Conservation (phyloP, 495 filamentous ascomycete genomes). For the Penicillium silybi region DNA sequence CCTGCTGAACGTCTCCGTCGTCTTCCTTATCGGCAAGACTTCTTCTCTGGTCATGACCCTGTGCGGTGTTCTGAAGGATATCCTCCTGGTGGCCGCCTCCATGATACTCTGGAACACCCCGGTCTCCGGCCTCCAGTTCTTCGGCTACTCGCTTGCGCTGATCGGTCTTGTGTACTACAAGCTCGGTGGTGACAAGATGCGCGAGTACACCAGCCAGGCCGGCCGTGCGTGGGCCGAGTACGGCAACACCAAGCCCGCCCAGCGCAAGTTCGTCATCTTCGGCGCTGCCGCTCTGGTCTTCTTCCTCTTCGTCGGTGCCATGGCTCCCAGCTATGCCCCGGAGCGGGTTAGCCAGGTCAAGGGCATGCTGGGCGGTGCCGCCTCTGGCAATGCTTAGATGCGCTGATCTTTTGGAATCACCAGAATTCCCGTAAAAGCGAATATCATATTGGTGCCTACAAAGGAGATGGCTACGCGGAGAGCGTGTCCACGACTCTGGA, state of each 20-base stretch:
- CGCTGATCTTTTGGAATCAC: background rate
- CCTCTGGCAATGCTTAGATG: slow-evolving; percentile 34
- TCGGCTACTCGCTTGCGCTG: slow-evolving; percentile 91
- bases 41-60: slow-evolving; percentile 95
- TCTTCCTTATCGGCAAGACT: slow-evolving; percentile 96
- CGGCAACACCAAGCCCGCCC: slow-evolving; percentile 65
- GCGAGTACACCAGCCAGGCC: slow-evolving; percentile 67
- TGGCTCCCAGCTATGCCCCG: slow-evolving; percentile 48
- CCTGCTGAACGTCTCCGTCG: slow-evolving; percentile 86
- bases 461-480: background rate
- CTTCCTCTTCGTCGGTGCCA: slow-evolving; percentile 63
- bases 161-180: slow-evolving; percentile 95
- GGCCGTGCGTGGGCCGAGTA: slow-evolving; percentile 81
- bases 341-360: slow-evolving; percentile 38
- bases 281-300: slow-evolving; percentile 57
- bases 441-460: background rate
- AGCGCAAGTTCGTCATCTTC: slow-evolving; percentile 73
- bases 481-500: background rate
- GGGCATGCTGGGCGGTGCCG: slow-evolving; percentile 41
- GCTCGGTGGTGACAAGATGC: slow-evolving; percentile 81
- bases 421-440: background rate
- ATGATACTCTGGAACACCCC: slow-evolving; percentile 87
- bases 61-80: slow-evolving; percentile 97
- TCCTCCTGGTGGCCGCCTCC: slow-evolving; percentile 84
- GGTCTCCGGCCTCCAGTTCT: slow-evolving; percentile 78